phyloP scores from a whole-genome alignment of 345 rosid species.

The Gossypium australe region DNA sequence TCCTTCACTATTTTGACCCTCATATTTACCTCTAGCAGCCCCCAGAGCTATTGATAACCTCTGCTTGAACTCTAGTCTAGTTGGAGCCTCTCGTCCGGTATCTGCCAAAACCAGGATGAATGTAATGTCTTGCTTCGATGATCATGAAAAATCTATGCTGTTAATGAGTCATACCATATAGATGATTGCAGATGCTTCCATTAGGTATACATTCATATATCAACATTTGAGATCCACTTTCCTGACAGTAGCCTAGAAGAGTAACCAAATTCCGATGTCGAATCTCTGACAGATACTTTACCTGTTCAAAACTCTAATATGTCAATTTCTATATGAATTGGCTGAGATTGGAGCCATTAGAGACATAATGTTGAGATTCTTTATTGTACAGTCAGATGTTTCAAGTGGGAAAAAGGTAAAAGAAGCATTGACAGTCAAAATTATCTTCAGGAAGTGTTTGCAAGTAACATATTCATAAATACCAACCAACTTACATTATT shows the following conservation, averaged over 20 bases:
- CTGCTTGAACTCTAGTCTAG: conserved; percentile 55
- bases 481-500: background rate
- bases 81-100: conserved; percentile 29
- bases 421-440: background rate
- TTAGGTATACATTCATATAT: conserved; percentile 61
- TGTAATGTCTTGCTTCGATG: conserved; percentile 2
- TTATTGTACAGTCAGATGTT: background rate
- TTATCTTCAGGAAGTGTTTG: background rate
- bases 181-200: conserved; percentile 53
- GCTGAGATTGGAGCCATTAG: background rate
- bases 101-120: conserved; percentile 24
- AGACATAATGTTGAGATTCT: background rate
- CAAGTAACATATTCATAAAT: conserved; percentile 2
- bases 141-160: background rate
- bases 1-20: conserved; percentile 1
- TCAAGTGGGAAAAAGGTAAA: background rate
- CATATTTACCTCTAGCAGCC: conserved; percentile 60
- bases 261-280: conserved; percentile 53
- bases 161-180: conserved; percentile 36
- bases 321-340: conserved; percentile 9
- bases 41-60: conserved; percentile 58
- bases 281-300: conserved; percentile 44
- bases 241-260: conserved; percentile 58
- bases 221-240: conserved; percentile 44
- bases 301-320: conserved; percentile 30